Percentiles rank a stretch among this genome's conserved stretches.
Conservation (phyloP, 441 rosid genomes). For the Rhodomyrtus psidioides region DNA sequence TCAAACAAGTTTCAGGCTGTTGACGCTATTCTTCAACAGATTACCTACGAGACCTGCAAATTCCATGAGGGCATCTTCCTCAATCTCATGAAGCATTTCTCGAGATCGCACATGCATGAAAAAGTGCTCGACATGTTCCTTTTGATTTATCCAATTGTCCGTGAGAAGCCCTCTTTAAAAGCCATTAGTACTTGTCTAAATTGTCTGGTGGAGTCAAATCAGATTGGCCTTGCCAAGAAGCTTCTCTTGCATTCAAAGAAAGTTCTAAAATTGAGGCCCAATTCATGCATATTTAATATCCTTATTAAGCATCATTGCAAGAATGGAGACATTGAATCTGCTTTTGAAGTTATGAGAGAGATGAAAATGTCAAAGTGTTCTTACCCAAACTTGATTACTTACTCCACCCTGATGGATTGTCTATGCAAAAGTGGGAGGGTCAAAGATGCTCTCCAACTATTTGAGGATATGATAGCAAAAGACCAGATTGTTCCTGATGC, state of each 20-base stretch:
- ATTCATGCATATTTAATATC: conserved; percentile 82
- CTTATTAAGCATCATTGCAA: conserved; percentile 73
- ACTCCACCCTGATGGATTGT: conserved; percentile 69
- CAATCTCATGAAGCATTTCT: conserved; percentile 69
- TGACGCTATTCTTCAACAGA: conserved; percentile 61
- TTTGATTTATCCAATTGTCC: conserved; percentile 51
- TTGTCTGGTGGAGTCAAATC: conserved; percentile 58
- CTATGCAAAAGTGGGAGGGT: conserved; percentile 52
- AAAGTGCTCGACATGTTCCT: conserved; percentile 66
- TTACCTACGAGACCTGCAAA: conserved; percentile 76
- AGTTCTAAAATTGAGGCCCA: conserved; percentile 45
- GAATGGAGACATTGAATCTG: conserved; percentile 50
- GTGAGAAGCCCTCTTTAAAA: conserved; percentile 71
- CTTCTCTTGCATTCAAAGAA: conserved; percentile 43
- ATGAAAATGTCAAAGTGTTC: conserved; percentile 54
- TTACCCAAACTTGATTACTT: conserved; percentile 72
- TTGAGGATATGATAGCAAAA: conserved; percentile 80
- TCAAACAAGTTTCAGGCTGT: conserved; percentile 72
- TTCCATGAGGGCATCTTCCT: conserved; percentile 75
- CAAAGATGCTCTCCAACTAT: conserved; percentile 62
- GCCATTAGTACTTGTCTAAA: conserved; percentile 84
- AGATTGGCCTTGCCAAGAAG: conserved; percentile 36
- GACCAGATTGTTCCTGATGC: conserved; percentile 72
- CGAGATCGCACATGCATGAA: conserved; percentile 36
- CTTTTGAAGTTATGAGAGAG: conserved; percentile 57